Percentiles rank a stretch among this genome's conserved stretches.
phyloP scores from a whole-genome alignment of 2,329 filamentous ascomycete species.

The Balansia obtecta region DNA sequence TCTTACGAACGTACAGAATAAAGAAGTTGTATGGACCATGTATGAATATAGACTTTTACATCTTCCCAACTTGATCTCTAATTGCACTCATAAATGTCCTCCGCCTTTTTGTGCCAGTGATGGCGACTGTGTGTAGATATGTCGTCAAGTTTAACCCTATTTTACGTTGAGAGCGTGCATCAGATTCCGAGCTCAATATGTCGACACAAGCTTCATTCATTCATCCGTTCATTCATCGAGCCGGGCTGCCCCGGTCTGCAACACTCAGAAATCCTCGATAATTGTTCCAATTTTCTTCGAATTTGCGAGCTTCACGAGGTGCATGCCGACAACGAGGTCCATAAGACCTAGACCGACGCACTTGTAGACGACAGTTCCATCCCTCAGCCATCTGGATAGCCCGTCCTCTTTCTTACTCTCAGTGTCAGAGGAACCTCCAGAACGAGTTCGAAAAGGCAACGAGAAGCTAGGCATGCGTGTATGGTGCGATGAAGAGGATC shows the following conservation, averaged over 20 bases:
- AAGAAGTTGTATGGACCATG: slow-evolving; percentile 6
- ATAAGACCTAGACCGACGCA: slow-evolving; percentile 54
- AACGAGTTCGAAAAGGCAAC: slow-evolving; percentile 18
- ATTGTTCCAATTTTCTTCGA: slow-evolving; percentile 41
- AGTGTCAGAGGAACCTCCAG: slow-evolving; percentile 17
- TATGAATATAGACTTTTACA: slow-evolving; percentile 14
- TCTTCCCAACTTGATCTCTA: not conserved
- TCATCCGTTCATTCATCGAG: too few species aligned
- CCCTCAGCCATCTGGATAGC: slow-evolving; percentile 42
- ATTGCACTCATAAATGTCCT: not conserved
- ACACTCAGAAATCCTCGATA: slow-evolving; percentile 22
- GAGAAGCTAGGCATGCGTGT: slow-evolving; percentile 21
- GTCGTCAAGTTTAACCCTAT: not conserved
- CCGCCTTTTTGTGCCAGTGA: not conserved
- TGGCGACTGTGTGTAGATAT: not conserved
- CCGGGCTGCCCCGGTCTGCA: not conserved
- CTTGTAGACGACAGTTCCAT: slow-evolving; percentile 57
- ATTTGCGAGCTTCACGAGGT: slow-evolving; percentile 42
- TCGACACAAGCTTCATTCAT: too few species aligned
- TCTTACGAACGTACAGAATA: not conserved
- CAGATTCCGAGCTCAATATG: not conserved
- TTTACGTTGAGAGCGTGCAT: not conserved
- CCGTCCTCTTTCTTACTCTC: slow-evolving; percentile 36
- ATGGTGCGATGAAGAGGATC: slow-evolving; percentile 16
- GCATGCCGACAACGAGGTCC: slow-evolving; percentile 50